These are phyloP conservation scores for Sporobolomyces pararoseus DNA, from an alignment of 768 basidiomycete genomes.

Conservation along the genomic window DNA sequence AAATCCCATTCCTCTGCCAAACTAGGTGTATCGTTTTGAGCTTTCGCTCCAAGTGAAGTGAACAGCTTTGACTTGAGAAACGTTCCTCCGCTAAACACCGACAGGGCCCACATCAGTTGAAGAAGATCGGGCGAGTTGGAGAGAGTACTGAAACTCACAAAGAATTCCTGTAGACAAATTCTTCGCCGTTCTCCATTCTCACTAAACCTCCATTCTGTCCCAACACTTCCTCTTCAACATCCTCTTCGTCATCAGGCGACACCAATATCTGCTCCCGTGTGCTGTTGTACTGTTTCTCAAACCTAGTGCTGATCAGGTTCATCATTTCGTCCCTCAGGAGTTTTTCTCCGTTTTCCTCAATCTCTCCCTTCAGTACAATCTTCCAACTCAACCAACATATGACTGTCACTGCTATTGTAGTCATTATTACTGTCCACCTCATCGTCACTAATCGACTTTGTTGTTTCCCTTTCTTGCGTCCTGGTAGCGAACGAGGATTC, in stretches of 20 bases:
- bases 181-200: constrained; percentile 15
- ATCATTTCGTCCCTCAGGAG: neutral
- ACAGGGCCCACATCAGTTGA: neutral
- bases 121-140: neutral
- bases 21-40: constrained; percentile 48
- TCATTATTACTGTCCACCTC: neutral
- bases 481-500: too few relatives aligned
- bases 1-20: constrained; percentile 45
- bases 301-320: neutral
- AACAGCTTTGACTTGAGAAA: constrained; percentile 46
- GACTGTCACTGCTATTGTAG: neutral
- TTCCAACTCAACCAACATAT: neutral
- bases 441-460: neutral
- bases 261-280: too few relatives aligned
- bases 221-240: neutral
- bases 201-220: constrained; percentile 22
- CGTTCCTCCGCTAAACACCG: constrained; percentile 49
- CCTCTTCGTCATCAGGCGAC: too few relatives aligned
- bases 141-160: constrained; percentile 50
- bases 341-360: neutral
- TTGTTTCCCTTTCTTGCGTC: neutral
- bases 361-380: neutral
- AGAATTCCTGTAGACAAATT: constrained; percentile 70
- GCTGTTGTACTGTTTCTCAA: too few relatives aligned
- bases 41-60: constrained; percentile 44